Percentiles rank a stretch among this genome's conserved stretches.
Conservation (phyloP, 2,329 filamentous ascomycete genomes). For the Penicillium verrucosum region DNA sequence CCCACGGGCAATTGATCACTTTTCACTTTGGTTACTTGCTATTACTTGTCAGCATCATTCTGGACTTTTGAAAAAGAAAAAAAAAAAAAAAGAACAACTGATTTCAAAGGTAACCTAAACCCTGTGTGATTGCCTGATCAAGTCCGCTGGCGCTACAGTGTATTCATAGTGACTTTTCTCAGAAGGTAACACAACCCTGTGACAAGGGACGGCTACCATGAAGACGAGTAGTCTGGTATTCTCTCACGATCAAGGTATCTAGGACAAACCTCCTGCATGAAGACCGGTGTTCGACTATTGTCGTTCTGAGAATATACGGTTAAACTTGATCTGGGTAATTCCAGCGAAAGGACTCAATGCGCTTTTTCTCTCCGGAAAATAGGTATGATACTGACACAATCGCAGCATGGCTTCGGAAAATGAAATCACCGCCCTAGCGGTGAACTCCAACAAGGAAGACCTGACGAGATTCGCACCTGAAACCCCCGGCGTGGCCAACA, state of each 20-base stretch:
- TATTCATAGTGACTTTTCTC: neutral
- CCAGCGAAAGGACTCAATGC: slow-evolving; percentile 47
- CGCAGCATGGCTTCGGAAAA: slow-evolving; percentile 34
- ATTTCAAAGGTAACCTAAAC: neutral
- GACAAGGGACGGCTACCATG: slow-evolving; percentile 31
- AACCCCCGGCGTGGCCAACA: slow-evolving; percentile 13
- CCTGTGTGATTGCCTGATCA: neutral
- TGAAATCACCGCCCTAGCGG: slow-evolving; percentile 30
- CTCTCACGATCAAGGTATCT: slow-evolving; percentile 43
- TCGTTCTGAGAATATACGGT: slow-evolving; percentile 46
- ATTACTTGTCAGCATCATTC: neutral
- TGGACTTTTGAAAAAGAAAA: neutral
- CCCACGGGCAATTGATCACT: neutral
- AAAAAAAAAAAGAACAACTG: too few relatives aligned
- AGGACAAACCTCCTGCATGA: slow-evolving; percentile 38
- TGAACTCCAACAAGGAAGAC: slow-evolving; percentile 23
- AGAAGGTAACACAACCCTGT: slow-evolving; percentile 19
- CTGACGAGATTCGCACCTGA: slow-evolving; percentile 9
- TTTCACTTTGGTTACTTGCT: neutral
- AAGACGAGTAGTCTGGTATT: slow-evolving; percentile 40
- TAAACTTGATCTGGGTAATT: slow-evolving; percentile 47
- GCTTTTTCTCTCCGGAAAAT: slow-evolving; percentile 19
- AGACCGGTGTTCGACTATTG: slow-evolving; percentile 42
- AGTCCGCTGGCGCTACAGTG: neutral
- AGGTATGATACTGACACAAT: slow-evolving; percentile 21